Evolutionary conservation across 306 rosid genomes (phyloP).

Genomic region (Sphenostylis stenocarpa): DNA sequence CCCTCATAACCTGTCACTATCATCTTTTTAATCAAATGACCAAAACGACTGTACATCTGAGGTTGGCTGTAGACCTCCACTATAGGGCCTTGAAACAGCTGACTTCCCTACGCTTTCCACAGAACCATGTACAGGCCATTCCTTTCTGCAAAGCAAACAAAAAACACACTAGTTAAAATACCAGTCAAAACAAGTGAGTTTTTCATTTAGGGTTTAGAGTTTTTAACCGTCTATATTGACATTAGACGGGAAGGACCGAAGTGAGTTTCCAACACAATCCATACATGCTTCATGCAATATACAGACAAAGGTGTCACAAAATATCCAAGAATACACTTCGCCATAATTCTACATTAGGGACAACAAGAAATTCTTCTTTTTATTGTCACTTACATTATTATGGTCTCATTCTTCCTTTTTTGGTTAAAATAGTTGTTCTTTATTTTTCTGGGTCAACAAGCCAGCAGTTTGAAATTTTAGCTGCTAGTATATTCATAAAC

Average conservation of each 20-base stretch:
- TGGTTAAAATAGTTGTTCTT: neutral
- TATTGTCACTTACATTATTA: neutral
- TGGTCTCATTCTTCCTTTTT: neutral
- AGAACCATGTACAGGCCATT: conserved; percentile 58
- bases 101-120: conserved; percentile 60
- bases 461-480: conserved; percentile 11
- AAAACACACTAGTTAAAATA: neutral
- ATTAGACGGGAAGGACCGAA: neutral
- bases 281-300: conserved; percentile 7
- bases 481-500: neutral
- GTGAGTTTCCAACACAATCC: neutral
- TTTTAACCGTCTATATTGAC: neutral
- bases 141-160: conserved; percentile 60
- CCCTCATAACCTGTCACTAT: conserved; percentile 50
- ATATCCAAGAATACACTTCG: neutral
- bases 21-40: conserved; percentile 70
- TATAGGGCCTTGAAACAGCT: conserved; percentile 52
- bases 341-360: neutral
- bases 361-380: neutral
- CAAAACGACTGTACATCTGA: conserved; percentile 91
- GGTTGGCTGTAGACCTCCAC: conserved; percentile 59
- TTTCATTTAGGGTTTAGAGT: neutral
- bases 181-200: neutral
- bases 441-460: conserved; percentile 4
- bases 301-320: neutral